These are phyloP conservation scores for Talaromyces islandicus DNA, from an alignment of 2,329 filamentous ascomycete species.

Conservation along the genomic window DNA sequence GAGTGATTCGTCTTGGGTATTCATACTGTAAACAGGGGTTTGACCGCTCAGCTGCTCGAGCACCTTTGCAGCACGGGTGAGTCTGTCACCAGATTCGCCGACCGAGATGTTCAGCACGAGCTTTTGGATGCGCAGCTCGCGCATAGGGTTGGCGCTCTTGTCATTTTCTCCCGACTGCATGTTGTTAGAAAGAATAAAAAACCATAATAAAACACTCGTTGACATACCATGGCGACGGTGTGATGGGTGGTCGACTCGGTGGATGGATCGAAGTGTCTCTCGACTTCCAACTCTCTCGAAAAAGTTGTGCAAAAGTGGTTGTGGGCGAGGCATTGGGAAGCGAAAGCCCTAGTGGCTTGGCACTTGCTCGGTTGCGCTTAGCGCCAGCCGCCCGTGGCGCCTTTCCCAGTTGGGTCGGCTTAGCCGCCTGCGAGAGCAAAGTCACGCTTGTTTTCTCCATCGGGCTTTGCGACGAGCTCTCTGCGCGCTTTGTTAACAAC, in stretches of 20 bases:
- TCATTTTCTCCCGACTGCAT: constrained; percentile 61
- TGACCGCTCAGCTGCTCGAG: constrained; percentile 99
- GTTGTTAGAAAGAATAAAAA: constrained; percentile 13
- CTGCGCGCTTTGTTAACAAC: neutral
- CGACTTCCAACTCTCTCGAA: constrained; percentile 12
- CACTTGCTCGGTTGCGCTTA: constrained; percentile 9
- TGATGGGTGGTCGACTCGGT: constrained; percentile 33
- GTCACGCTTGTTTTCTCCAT: constrained; percentile 1
- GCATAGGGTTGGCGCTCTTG: constrained; percentile 97
- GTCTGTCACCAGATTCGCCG: constrained; percentile 99
- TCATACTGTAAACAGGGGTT: constrained; percentile 95
- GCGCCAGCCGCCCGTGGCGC: neutral
- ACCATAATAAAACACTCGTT: constrained; percentile 1
- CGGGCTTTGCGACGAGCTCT: neutral
- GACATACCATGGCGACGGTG: constrained; percentile 45
- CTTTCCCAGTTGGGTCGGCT: neutral
- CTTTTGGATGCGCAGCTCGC: constrained; percentile 99
- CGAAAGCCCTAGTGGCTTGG: constrained; percentile 14
- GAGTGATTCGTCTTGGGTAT: constrained; percentile 10
- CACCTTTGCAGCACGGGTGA: constrained; percentile 99
- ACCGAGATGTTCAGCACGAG: constrained; percentile 99
- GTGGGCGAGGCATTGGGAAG: constrained; percentile 12
- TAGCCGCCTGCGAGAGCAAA: constrained; percentile 7
- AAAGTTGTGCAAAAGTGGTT: constrained; percentile 13
- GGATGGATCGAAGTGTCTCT: constrained; percentile 22